A percentile compares a stretch with the other conserved stretches of the same genome.
phyloP scores from a whole-genome alignment of 2,329 filamentous ascomycete genomes.

The Fusarium guadeloupense region DNA sequence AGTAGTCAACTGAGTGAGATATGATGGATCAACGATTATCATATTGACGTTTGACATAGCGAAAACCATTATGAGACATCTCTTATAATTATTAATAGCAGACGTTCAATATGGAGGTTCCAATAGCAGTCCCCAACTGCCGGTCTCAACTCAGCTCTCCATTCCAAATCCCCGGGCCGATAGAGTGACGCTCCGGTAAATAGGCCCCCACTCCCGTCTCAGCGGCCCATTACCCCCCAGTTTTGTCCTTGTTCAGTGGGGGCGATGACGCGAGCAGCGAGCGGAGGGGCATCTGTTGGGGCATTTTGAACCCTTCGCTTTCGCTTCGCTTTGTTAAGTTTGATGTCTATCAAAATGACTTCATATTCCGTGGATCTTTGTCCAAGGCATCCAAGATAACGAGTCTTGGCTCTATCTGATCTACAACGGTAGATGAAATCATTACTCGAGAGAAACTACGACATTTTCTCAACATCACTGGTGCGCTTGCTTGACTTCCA shows the following conservation, averaged over 20 bases:
- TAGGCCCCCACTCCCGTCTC: neutral
- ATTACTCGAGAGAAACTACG: neutral
- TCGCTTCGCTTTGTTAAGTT: constrained; percentile 5
- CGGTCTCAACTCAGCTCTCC: too few relatives aligned
- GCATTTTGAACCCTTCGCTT: neutral
- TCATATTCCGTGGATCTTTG: constrained; percentile 15
- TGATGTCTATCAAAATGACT: constrained; percentile 21
- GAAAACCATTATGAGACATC: too few relatives aligned
- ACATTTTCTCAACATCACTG: neutral
- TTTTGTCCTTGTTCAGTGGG: neutral
- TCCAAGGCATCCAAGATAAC: neutral
- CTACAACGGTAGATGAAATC: neutral
- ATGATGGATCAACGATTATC: neutral
- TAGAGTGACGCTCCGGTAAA: constrained; percentile 17
- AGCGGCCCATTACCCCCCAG: constrained; percentile 17
- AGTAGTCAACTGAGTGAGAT: neutral
- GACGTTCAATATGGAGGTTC: neutral
- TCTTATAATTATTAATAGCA: too few relatives aligned
- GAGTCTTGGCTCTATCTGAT: constrained; percentile 3
- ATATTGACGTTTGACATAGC: too few relatives aligned
- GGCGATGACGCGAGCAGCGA: constrained; percentile 16
- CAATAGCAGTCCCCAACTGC: neutral
- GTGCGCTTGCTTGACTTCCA: neutral
- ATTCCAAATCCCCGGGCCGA: neutral
- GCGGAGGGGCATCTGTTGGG: neutral